Percentiles rank a stretch among this genome's conserved stretches.
Evolutionary conservation across 1,139 yeast genomes (phyloP).

Genomic region (Yamadazyma diddensiae): DNA sequence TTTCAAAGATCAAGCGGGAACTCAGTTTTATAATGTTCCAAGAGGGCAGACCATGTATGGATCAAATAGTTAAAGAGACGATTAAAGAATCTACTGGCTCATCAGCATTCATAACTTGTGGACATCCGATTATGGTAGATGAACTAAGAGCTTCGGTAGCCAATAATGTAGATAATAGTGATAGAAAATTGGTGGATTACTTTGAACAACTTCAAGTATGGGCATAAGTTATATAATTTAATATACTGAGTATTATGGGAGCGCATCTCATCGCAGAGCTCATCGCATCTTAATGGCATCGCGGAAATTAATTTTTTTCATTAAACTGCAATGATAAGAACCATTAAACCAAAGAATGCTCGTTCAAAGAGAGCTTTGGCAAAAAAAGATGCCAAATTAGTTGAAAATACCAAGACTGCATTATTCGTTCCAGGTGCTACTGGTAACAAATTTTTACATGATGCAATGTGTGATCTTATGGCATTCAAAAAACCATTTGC

Average conservation of each 20-base stretch:
- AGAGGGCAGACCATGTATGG: slow-evolving; percentile 46
- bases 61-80: slow-evolving; percentile 31
- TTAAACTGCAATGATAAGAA: slow-evolving; percentile 10
- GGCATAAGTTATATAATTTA: slow-evolving; percentile 21
- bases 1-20: slow-evolving; percentile 16
- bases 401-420: slow-evolving; percentile 88
- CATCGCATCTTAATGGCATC: slow-evolving; percentile 6
- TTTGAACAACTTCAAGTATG: slow-evolving; percentile 47
- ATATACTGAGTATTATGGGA: background rate
- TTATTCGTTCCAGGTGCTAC: slow-evolving; percentile 89
- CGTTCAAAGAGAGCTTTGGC: slow-evolving; percentile 94
- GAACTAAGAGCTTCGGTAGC: slow-evolving; percentile 37
- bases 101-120: slow-evolving; percentile 46
- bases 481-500: slow-evolving; percentile 90
- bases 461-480: slow-evolving; percentile 84
- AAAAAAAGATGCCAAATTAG: slow-evolving; percentile 80
- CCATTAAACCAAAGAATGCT: slow-evolving; percentile 76
- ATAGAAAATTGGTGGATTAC: slow-evolving; percentile 41
- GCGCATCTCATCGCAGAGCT: slow-evolving; percentile 2
- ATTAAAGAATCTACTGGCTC: slow-evolving; percentile 38
- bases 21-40: slow-evolving; percentile 34
- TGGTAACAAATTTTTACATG: slow-evolving; percentile 76
- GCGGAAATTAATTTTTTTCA: slow-evolving; percentile 6
- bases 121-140: slow-evolving; percentile 51
- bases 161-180: slow-evolving; percentile 22